Evolutionary conservation across 176 grass and related monocot genomes (phyloP).

Genomic region (Saccharum officinarum): DNA sequence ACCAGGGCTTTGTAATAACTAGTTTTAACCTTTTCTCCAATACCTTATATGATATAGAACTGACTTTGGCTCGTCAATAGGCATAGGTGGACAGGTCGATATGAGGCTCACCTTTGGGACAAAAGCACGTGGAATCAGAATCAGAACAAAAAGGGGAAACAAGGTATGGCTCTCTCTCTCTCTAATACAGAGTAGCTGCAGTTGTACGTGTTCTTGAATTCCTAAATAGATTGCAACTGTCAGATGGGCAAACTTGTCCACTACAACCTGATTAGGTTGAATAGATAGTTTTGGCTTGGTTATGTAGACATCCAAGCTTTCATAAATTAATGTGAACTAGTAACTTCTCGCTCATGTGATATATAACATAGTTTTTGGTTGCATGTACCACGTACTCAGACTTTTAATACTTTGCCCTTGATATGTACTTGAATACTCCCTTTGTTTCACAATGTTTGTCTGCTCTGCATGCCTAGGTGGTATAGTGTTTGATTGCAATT

Average conservation of each 20-base stretch:
- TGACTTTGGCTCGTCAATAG: constrained; percentile 45
- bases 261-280: constrained; percentile 6
- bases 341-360: background rate
- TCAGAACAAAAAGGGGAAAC: constrained; percentile 99
- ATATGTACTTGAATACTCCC: background rate
- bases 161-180: constrained; percentile 68
- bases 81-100: constrained; percentile 98
- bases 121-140: constrained; percentile 99
- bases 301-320: background rate
- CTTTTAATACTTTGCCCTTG: background rate
- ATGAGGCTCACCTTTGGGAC: constrained; percentile 99
- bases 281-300: constrained; percentile 1
- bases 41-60: constrained; percentile 15
- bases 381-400: background rate
- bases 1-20: background rate
- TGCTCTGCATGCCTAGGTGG: background rate
- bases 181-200: background rate
- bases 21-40: background rate
- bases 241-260: background rate
- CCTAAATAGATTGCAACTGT: constrained; percentile 3
- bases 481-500: too few relatives aligned
- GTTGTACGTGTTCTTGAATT: background rate
- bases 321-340: background rate
- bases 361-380: background rate
- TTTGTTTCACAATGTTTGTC: background rate